Evolutionary conservation across 2,329 filamentous ascomycete genomes (phyloP).

Genomic region (Sporothrix inflata): DNA sequence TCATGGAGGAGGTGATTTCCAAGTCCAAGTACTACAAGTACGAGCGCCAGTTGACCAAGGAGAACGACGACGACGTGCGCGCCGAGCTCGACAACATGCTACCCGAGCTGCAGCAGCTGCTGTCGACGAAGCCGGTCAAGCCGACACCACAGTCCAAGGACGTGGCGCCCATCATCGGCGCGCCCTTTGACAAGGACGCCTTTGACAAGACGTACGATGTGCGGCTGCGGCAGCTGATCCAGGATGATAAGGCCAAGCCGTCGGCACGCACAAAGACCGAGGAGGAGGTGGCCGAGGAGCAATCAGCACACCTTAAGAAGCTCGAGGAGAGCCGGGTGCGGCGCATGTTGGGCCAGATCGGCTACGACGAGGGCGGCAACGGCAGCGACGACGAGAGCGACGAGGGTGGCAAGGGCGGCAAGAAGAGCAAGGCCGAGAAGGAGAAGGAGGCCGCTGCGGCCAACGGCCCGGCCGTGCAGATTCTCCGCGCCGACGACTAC

Average conservation of each 20-base stretch:
- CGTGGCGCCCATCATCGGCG: slow-evolving; percentile 30
- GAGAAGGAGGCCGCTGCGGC: slow-evolving; percentile 36
- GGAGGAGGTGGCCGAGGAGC: slow-evolving; percentile 79
- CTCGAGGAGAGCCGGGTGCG: slow-evolving; percentile 80
- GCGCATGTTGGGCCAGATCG: slow-evolving; percentile 85
- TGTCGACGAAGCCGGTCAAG: slow-evolving; percentile 51
- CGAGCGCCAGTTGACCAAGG: slow-evolving; percentile 88
- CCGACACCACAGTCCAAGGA: slow-evolving; percentile 33
- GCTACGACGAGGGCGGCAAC: slow-evolving; percentile 60
- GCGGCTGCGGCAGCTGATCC: slow-evolving; percentile 77
- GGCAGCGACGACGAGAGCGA: slow-evolving; percentile 53
- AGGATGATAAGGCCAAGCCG: slow-evolving; percentile 82
- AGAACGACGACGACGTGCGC: slow-evolving; percentile 87
- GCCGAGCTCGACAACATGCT: slow-evolving; percentile 84
- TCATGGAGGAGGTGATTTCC: slow-evolving; percentile 96
- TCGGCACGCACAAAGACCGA: slow-evolving; percentile 88
- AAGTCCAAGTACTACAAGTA: slow-evolving; percentile 97
- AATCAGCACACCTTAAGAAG: slow-evolving; percentile 74
- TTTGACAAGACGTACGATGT: slow-evolving; percentile 89
- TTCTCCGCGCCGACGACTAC: slow-evolving; percentile 45
- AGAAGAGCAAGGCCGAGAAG: slow-evolving; percentile 51
- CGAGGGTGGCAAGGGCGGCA: slow-evolving; percentile 49
- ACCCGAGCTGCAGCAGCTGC: slow-evolving; percentile 71
- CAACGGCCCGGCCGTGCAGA: slow-evolving; percentile 22
- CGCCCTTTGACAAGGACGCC: slow-evolving; percentile 62